Evolutionary conservation across 108 stramenopile genomes (phyloP).

Genomic region (Licmophora abbreviata): DNA sequence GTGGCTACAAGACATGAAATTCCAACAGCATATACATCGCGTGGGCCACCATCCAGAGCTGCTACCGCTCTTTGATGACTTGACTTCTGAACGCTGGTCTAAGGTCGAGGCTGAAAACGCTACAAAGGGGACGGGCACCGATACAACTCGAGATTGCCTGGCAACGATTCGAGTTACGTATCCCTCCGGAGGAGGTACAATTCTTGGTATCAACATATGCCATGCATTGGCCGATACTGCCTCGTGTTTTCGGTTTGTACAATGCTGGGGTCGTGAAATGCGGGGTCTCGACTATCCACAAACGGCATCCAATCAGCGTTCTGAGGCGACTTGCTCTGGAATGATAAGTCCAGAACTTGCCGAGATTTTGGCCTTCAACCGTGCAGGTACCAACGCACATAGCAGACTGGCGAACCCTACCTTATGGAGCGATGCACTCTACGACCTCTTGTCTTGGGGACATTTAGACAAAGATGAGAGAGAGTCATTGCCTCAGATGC

Average conservation of each 20-base stretch:
- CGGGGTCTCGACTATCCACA: slow-evolving; percentile 8
- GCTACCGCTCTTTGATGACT: slow-evolving; percentile 9
- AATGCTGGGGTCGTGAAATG: slow-evolving; percentile 17
- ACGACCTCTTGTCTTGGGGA: neutral
- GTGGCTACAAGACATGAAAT: neutral
- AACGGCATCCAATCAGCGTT: slow-evolving; percentile 16
- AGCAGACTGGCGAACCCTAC: neutral
- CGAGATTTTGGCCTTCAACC: slow-evolving; percentile 6
- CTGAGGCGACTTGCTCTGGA: slow-evolving; percentile 16
- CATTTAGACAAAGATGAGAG: neutral
- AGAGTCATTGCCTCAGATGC: neutral
- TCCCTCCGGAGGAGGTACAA: slow-evolving; percentile 6
- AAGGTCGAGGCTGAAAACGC: neutral
- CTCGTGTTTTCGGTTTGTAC: slow-evolving; percentile 11
- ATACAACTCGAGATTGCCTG: slow-evolving; percentile 1
- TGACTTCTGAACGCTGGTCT: no score
- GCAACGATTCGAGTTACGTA: slow-evolving; percentile 6
- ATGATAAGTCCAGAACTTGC: slow-evolving; percentile 19
- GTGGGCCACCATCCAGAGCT: slow-evolving; percentile 5
- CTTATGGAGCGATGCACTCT: neutral
- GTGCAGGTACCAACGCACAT: no score
- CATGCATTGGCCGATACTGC: slow-evolving; percentile 11
- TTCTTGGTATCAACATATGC: slow-evolving; percentile 3
- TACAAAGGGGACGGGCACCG: neutral
- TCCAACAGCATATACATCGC: slow-evolving; percentile 1